These are phyloP conservation scores for Boechera stricta DNA, from an alignment of 345 rosid species.

Conservation along the genomic window DNA sequence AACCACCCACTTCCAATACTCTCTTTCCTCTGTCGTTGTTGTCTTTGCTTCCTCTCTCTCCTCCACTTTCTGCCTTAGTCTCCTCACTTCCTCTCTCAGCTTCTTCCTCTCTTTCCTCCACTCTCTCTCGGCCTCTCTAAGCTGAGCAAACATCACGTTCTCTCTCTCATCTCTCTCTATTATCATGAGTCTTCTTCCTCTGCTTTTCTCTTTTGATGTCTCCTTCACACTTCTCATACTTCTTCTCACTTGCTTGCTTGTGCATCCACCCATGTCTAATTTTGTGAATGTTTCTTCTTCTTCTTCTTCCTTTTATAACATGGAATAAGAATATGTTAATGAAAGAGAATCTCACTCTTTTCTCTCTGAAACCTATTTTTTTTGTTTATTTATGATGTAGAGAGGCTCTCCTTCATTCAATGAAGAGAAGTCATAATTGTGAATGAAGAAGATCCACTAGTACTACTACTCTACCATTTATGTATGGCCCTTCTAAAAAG, in stretches of 20 bases:
- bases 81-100: slow-evolving; percentile 58
- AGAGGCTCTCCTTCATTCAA: slow-evolving; percentile 43
- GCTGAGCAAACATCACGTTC: slow-evolving; percentile 49
- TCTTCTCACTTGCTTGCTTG: slow-evolving; percentile 44
- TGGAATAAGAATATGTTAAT: slow-evolving; percentile 16
- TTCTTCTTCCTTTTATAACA: slow-evolving; percentile 10
- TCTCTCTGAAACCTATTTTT: slow-evolving; percentile 20
- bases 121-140: slow-evolving; percentile 54
- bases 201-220: slow-evolving; percentile 30
- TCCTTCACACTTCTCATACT: slow-evolving; percentile 30
- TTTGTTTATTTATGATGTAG: slow-evolving; percentile 24
- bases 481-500: slow-evolving; percentile 17
- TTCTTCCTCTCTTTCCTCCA: slow-evolving; percentile 55
- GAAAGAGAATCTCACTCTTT: slow-evolving; percentile 11
- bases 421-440: slow-evolving; percentile 35
- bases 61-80: slow-evolving; percentile 52
- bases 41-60: slow-evolving; percentile 56
- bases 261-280: slow-evolving; percentile 44
- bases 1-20: slow-evolving; percentile 51
- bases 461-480: slow-evolving; percentile 30
- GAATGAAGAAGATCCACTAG: slow-evolving; percentile 37
- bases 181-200: slow-evolving; percentile 50
- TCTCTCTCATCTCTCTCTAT: slow-evolving; percentile 54
- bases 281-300: not conserved
- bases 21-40: slow-evolving; percentile 42